Evolutionary conservation across 2,329 filamentous ascomycete genomes (phyloP).

Genomic region (Harringtonia aguacate): DNA sequence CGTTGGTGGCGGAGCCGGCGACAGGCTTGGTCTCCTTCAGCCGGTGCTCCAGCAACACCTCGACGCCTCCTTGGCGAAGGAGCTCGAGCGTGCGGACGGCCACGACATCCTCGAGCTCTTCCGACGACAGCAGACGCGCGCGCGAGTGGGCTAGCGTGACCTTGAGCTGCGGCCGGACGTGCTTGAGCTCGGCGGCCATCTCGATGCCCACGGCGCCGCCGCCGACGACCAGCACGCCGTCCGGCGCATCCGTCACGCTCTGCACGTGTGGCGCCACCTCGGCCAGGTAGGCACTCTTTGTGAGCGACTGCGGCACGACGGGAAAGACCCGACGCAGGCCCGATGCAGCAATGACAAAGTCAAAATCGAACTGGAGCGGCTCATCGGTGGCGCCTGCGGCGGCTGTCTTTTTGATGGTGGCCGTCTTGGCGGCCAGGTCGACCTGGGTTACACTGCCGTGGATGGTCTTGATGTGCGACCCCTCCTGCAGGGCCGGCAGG

Average conservation of each 20-base stretch:
- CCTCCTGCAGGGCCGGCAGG: conserved; percentile 50
- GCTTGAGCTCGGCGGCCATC: conserved; percentile 69
- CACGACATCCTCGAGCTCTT: conserved; percentile 59
- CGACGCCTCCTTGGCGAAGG: conserved; percentile 51
- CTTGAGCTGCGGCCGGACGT: conserved; percentile 48
- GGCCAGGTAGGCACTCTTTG: conserved; percentile 49
- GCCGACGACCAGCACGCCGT: conserved; percentile 62
- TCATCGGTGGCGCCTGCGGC: conserved; percentile 25
- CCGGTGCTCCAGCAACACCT: conserved; percentile 52
- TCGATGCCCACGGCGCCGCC: conserved; percentile 29
- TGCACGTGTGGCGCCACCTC: conserved; percentile 53
- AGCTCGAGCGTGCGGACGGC: conserved; percentile 51
- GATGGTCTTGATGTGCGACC: conserved; percentile 50
- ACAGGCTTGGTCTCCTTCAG: conserved; percentile 36
- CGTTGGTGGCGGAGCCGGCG: conserved; percentile 25
- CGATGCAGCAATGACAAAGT: conserved; percentile 64
- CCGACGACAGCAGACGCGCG: conserved; percentile 58
- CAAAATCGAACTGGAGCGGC: conserved; percentile 44
- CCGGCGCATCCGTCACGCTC: conserved; percentile 35
- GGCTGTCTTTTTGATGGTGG: conserved; percentile 39
- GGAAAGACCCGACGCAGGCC: conserved; percentile 62
- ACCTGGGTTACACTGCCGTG: conserved; percentile 54
- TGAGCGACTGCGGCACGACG: conserved; percentile 57
- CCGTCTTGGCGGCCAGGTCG: conserved; percentile 47
- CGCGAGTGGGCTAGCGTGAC: conserved; percentile 71